Percentiles rank a stretch among this genome's conserved stretches.
phyloP scores from a whole-genome alignment of 805 yeast genomes.

The Scheffersomyces spartinae region DNA sequence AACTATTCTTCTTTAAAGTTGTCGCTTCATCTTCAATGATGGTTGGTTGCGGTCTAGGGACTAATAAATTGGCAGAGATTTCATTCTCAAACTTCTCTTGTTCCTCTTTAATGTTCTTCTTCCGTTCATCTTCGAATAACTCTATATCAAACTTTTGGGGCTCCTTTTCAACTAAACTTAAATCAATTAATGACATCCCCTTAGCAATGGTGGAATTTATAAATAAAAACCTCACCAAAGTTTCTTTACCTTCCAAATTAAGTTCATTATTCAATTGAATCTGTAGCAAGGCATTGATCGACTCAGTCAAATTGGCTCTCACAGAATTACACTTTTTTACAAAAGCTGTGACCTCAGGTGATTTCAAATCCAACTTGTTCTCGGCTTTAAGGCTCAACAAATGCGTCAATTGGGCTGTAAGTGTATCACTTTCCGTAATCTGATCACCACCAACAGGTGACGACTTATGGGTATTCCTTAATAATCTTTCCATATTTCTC shows the following conservation, averaged over 20 bases:
- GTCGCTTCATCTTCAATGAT: slow-evolving; percentile 1
- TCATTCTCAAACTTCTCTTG: slow-evolving; percentile 8
- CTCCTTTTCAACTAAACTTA: slow-evolving; percentile 14
- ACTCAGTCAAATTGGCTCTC: slow-evolving; percentile 16
- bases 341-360: slow-evolving; percentile 19
- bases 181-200: slow-evolving; percentile 32
- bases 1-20: slow-evolving; percentile 3
- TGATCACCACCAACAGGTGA: no score
- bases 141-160: no score
- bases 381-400: slow-evolving; percentile 24
- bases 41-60: slow-evolving; percentile 1
- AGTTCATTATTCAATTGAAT: slow-evolving; percentile 45
- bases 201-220: slow-evolving; percentile 61
- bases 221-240: slow-evolving; percentile 54
- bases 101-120: slow-evolving; percentile 18
- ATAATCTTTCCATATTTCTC: slow-evolving; percentile 76
- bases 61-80: no score
- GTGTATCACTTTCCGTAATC: no score
- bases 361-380: slow-evolving; percentile 18
- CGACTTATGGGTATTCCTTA: no score
- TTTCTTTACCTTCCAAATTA: slow-evolving; percentile 63
- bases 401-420: no score
- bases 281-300: slow-evolving; percentile 41
- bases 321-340: slow-evolving; percentile 15
- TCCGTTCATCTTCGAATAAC: no score